Conservation (phyloP, 345 rosid genomes). For the Brassica carinata region DNA sequence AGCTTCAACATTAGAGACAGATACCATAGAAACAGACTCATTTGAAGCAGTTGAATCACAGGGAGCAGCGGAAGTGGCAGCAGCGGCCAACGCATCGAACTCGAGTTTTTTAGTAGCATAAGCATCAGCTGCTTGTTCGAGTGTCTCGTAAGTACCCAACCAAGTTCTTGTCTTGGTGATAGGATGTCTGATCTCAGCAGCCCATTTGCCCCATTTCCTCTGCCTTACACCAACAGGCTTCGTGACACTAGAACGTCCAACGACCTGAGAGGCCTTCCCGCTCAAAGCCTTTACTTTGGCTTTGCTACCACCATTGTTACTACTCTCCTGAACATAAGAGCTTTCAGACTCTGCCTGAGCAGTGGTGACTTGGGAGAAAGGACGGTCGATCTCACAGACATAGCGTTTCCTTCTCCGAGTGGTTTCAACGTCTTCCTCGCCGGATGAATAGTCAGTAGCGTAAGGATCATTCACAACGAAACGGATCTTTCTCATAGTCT, state of each 20-base stretch:
- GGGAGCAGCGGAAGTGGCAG: conserved; percentile 7
- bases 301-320: conserved; percentile 51
- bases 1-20: conserved; percentile 45
- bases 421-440: conserved; percentile 78
- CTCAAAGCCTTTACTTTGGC: background rate
- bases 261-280: conserved; percentile 38
- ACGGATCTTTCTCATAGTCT: conserved; percentile 57
- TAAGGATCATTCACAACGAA: conserved; percentile 79
- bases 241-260: conserved; percentile 8
- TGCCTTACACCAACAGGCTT: conserved; percentile 75
- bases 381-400: conserved; percentile 59
- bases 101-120: conserved; percentile 71
- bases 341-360: conserved; percentile 48
- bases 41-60: conserved; percentile 17
- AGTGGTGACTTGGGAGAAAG: conserved; percentile 35
- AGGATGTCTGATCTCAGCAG: conserved; percentile 95
- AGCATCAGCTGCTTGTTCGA: conserved; percentile 86
- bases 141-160: conserved; percentile 87
- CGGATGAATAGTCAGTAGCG: conserved; percentile 82
- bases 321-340: conserved; percentile 60
- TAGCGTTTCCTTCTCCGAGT: conserved; percentile 50
- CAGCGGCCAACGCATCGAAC: conserved; percentile 54
- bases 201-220: conserved; percentile 99
- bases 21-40: conserved; percentile 27
- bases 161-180: conserved; percentile 64